phyloP scores from a whole-genome alignment of 805 yeast species.

The Starmerella sp. region DNA sequence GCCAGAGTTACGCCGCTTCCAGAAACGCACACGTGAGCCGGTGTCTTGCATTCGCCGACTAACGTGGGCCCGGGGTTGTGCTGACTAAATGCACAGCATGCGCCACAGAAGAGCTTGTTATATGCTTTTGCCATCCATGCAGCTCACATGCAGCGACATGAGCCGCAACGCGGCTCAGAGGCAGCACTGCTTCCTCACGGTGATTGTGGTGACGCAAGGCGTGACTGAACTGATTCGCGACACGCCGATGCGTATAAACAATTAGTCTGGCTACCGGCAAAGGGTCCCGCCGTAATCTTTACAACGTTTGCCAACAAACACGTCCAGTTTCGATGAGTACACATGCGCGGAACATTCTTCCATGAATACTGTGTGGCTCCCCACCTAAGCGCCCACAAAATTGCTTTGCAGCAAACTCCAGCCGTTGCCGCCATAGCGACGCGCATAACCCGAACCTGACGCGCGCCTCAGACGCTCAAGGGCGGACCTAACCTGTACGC shows the following conservation, averaged over 20 bases:
- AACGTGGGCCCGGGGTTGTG: not conserved
- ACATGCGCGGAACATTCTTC: constrained; percentile 2
- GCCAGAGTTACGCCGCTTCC: not conserved
- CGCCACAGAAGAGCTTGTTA: not conserved
- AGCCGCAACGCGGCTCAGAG: not conserved
- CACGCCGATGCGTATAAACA: not conserved
- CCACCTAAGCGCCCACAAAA: not conserved
- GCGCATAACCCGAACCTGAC: not conserved
- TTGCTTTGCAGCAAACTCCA: not conserved
- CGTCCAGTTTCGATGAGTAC: not conserved
- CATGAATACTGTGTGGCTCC: not conserved
- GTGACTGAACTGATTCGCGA: not conserved
- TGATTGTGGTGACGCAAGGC: not conserved
- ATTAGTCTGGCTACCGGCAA: no score
- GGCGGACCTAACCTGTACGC: not conserved
- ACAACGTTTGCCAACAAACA: no score
- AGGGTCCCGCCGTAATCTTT: no score
- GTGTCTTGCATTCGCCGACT: not conserved
- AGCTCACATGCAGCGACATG: not conserved
- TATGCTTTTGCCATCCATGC: not conserved
- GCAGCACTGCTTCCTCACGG: not conserved
- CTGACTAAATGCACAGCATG: not conserved
- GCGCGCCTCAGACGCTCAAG: not conserved
- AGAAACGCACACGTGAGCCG: not conserved
- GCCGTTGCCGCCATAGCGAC: not conserved